These are phyloP conservation scores for Fusarium buharicum DNA, from an alignment of 2,329 filamentous ascomycete genomes.

Conservation along the genomic window DNA sequence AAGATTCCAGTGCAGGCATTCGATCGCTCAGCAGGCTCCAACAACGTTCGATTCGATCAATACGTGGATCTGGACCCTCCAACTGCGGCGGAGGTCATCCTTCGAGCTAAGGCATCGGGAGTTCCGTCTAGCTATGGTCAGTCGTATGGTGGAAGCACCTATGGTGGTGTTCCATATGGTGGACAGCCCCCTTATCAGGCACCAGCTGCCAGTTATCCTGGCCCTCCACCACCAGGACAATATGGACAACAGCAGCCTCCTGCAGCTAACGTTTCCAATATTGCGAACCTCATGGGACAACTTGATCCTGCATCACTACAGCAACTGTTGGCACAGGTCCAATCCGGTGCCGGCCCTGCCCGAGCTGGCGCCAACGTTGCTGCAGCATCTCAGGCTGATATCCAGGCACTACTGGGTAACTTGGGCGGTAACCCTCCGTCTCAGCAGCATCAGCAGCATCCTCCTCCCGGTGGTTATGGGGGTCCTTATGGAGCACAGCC, in stretches of 20 bases:
- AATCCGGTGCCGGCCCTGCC: conserved; percentile 37
- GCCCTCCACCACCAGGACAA: conserved; percentile 43
- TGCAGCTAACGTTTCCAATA: conserved; percentile 57
- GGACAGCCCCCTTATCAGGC: conserved; percentile 45
- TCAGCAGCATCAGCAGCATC: conserved; percentile 35
- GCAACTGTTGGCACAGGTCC: conserved; percentile 71
- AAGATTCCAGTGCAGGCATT: conserved; percentile 88
- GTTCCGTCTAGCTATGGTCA: conserved; percentile 46
- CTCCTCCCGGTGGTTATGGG: conserved; percentile 41
- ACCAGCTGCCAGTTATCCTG: conserved; percentile 45
- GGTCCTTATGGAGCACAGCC: conserved; percentile 48
- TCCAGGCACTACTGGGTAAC: conserved; percentile 59
- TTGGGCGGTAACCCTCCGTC: conserved; percentile 47
- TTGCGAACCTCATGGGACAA: conserved; percentile 72
- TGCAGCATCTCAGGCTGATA: conserved; percentile 52
- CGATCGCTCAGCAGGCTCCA: conserved; percentile 77
- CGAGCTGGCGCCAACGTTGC: conserved; percentile 38
- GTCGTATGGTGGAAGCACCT: conserved; percentile 43
- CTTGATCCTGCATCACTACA: conserved; percentile 78
- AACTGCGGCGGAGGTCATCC: conserved; percentile 82
- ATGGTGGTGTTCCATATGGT: conserved; percentile 49
- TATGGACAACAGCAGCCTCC: conserved; percentile 49
- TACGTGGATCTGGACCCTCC: conserved; percentile 84
- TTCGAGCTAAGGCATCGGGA: conserved; percentile 69
- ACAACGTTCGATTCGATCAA: conserved; percentile 85